Percentiles rank a stretch among this genome's conserved stretches.
These are phyloP conservation scores for Carex myosuroides DNA, from an alignment of 176 grass and related monocot genomes.

Conservation along the genomic window DNA sequence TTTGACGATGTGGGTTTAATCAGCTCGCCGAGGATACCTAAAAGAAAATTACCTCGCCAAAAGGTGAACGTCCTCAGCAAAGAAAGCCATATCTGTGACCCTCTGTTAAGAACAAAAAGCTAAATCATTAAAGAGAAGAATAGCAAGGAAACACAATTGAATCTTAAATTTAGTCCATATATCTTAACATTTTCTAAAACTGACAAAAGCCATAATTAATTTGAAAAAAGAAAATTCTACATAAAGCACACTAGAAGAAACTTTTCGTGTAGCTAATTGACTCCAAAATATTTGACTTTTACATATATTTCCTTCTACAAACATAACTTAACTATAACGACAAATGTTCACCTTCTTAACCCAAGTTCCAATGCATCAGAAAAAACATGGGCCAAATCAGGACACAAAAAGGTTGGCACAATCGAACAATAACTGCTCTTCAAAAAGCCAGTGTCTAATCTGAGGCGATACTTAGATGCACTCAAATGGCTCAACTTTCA, in stretches of 20 bases:
- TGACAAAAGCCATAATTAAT: neutral
- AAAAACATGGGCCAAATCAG: neutral
- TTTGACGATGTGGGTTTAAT: neutral
- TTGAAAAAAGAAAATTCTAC: neutral
- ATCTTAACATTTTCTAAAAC: neutral
- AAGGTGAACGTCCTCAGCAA: constrained; percentile 91
- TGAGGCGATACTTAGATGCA: neutral
- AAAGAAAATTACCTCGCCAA: constrained; percentile 67
- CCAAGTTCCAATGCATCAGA: neutral
- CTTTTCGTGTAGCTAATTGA: neutral
- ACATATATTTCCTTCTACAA: neutral
- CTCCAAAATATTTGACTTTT: neutral
- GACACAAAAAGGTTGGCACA: neutral
- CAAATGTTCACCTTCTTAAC: neutral
- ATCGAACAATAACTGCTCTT: neutral
- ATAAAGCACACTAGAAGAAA: neutral
- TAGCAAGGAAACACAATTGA: neutral
- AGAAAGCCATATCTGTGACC: constrained; percentile 98
- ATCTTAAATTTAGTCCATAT: neutral
- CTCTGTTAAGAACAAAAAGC: constrained; percentile 52
- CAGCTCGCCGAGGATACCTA: neutral
- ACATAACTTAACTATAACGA: neutral
- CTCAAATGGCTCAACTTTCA: neutral
- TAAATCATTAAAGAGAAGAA: constrained; percentile 27
- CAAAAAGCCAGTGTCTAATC: neutral